These are phyloP conservation scores for Voacanga thouarsii DNA, from an alignment of 257 asterid genomes.

Conservation along the genomic window DNA sequence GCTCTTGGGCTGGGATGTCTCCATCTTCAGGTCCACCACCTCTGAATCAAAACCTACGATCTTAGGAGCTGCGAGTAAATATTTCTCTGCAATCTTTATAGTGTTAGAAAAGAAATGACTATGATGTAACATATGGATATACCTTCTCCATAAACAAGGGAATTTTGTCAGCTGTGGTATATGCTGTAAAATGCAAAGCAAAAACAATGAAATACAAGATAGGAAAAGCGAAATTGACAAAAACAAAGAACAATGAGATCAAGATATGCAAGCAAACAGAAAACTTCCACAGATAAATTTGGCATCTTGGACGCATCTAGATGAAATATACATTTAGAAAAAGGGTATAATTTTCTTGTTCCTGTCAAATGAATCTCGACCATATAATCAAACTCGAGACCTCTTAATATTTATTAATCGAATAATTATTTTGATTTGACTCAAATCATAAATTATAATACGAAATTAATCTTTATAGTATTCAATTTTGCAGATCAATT, in stretches of 20 bases:
- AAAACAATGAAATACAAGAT: not conserved
- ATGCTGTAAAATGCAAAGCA: not conserved
- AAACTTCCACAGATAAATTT: no score
- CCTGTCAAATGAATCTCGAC: not conserved
- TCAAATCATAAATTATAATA: no score
- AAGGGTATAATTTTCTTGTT: not conserved
- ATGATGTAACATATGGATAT: not conserved
- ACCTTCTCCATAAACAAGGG: conserved; percentile 8
- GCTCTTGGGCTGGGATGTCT: conserved; percentile 11
- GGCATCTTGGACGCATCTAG: no score
- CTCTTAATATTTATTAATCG: no score
- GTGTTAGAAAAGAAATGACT: not conserved
- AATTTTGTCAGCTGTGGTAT: not conserved
- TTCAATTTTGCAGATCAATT: no score
- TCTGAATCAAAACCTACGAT: not conserved
- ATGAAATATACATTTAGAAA: not conserved
- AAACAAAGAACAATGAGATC: conserved; percentile 9
- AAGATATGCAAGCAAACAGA: not conserved
- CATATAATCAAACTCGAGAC: not conserved
- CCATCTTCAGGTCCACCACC: conserved; percentile 18
- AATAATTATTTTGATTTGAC: no score
- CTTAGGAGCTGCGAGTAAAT: not conserved
- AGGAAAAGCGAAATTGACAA: not conserved
- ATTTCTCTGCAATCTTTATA: not conserved
- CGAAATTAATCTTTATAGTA: no score